phyloP scores from a whole-genome alignment of 768 basidiomycete genomes.

The Trametopsis cervina region DNA sequence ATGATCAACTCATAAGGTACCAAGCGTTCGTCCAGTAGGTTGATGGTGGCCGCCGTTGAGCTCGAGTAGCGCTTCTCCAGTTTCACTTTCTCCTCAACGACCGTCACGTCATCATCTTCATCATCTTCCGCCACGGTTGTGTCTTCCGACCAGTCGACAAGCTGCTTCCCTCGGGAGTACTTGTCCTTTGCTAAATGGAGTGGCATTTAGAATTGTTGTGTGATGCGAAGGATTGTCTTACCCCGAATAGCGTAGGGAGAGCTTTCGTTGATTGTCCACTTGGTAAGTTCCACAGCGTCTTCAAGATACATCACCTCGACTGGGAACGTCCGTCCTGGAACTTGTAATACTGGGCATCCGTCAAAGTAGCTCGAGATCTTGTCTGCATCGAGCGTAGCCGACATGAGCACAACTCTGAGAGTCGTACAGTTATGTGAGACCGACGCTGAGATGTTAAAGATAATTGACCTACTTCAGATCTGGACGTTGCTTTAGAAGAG shows the following conservation, averaged over 20 bases:
- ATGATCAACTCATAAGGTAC: slow-evolving; percentile 92
- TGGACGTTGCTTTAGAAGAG: slow-evolving; percentile 64
- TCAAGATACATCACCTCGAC: slow-evolving; percentile 83
- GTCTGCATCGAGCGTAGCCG: slow-evolving; percentile 88
- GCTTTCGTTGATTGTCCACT: slow-evolving; percentile 71
- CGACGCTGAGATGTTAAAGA: neutral
- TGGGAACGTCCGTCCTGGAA: slow-evolving; percentile 94
- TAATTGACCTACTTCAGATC: slow-evolving; percentile 71
- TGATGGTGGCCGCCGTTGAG: slow-evolving; percentile 68
- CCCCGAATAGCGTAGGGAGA: slow-evolving; percentile 76
- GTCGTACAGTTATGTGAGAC: neutral
- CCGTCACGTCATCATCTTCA: slow-evolving; percentile 50
- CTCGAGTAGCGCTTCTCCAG: slow-evolving; percentile 78
- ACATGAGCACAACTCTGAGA: slow-evolving; percentile 87
- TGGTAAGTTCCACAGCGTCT: slow-evolving; percentile 79
- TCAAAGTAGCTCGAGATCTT: slow-evolving; percentile 88
- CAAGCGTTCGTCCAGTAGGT: slow-evolving; percentile 78
- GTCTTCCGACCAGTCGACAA: slow-evolving; percentile 79
- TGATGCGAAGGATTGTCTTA: slow-evolving; percentile 29
- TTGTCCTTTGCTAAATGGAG: slow-evolving; percentile 47
- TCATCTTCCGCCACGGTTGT: slow-evolving; percentile 43
- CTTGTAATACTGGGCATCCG: slow-evolving; percentile 75
- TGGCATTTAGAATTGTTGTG: neutral
- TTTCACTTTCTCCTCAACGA: slow-evolving; percentile 38
- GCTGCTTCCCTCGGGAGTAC: slow-evolving; percentile 53